These are phyloP conservation scores for Pneumocystis sp. DNA, from an alignment of 1,139 yeast genomes.

Conservation along the genomic window DNA sequence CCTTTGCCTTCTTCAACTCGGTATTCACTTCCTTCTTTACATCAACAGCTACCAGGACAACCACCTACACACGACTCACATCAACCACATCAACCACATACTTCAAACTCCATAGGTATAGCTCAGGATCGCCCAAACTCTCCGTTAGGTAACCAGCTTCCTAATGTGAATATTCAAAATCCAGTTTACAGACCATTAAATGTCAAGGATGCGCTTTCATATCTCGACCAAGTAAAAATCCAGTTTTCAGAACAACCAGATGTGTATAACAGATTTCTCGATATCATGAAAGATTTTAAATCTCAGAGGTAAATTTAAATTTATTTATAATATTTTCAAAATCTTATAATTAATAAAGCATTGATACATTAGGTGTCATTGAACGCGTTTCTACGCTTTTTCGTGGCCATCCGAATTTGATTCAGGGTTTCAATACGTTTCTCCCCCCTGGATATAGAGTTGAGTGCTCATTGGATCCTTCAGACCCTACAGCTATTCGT, in stretches of 20 bases:
- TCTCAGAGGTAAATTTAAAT: constrained; percentile 50
- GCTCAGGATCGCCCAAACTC: not conserved
- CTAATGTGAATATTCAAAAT: not conserved
- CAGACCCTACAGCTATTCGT: constrained; percentile 81
- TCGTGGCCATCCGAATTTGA: constrained; percentile 80
- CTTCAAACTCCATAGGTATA: not conserved
- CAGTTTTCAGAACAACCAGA: constrained; percentile 89
- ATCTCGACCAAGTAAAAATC: constrained; percentile 85
- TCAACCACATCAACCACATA: not conserved
- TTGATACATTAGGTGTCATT: constrained; percentile 96
- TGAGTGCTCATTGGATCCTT: constrained; percentile 78
- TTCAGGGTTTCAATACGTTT: constrained; percentile 94
- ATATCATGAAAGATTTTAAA: constrained; percentile 96
- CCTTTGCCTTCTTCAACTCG: not conserved
- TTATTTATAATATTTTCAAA: not conserved
- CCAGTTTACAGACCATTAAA: constrained; percentile 69
- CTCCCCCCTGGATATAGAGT: constrained; percentile 93
- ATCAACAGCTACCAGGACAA: not conserved
- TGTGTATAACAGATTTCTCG: constrained; percentile 87
- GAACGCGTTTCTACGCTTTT: constrained; percentile 83
- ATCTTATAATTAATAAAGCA: constrained; percentile 29
- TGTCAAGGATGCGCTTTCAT: constrained; percentile 89
- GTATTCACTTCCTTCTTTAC: not conserved
- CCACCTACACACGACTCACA: not conserved
- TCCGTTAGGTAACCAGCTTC: not conserved